Evolutionary conservation across 2,329 filamentous ascomycete genomes (phyloP).

Genomic region (Penicillium rolfsii): DNA sequence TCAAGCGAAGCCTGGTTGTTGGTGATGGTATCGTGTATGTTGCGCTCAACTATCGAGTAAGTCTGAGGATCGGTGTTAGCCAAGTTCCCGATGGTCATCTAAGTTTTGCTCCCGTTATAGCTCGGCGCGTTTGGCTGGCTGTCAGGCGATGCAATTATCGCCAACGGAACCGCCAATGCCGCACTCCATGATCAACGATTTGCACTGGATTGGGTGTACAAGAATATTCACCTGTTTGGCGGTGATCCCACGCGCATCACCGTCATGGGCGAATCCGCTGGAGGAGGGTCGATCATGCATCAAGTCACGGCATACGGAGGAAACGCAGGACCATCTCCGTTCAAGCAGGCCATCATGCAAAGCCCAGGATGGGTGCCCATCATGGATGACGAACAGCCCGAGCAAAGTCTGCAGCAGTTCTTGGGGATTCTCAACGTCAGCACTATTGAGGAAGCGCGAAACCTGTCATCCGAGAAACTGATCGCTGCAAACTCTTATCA

Average conservation of each 20-base stretch:
- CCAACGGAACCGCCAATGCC: constrained; percentile 53
- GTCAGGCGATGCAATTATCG: constrained; percentile 49
- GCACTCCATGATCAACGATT: constrained; percentile 59
- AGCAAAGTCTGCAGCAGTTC: constrained; percentile 46
- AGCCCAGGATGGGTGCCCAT: constrained; percentile 47
- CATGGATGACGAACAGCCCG: constrained; percentile 40
- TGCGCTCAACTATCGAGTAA: constrained; percentile 51
- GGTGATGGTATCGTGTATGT: constrained; percentile 52
- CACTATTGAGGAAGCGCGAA: constrained; percentile 50
- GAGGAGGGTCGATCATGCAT: constrained; percentile 58
- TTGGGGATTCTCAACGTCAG: constrained; percentile 48
- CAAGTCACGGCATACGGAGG: constrained; percentile 60
- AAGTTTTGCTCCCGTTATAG: constrained; percentile 12
- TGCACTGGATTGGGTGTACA: constrained; percentile 61
- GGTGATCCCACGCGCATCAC: constrained; percentile 57
- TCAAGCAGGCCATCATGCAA: constrained; percentile 50
- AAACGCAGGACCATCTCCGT: constrained; percentile 40
- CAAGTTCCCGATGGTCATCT: neutral
- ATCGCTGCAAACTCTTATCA: constrained; percentile 52
- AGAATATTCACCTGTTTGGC: constrained; percentile 59
- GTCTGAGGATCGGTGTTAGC: neutral
- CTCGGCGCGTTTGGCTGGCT: constrained; percentile 56
- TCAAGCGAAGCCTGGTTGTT: constrained; percentile 46
- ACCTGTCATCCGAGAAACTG: constrained; percentile 44
- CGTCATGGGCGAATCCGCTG: constrained; percentile 50